Evolutionary conservation across 2,329 filamentous ascomycete genomes (phyloP).

Genomic region (Colletotrichum somersetense): DNA sequence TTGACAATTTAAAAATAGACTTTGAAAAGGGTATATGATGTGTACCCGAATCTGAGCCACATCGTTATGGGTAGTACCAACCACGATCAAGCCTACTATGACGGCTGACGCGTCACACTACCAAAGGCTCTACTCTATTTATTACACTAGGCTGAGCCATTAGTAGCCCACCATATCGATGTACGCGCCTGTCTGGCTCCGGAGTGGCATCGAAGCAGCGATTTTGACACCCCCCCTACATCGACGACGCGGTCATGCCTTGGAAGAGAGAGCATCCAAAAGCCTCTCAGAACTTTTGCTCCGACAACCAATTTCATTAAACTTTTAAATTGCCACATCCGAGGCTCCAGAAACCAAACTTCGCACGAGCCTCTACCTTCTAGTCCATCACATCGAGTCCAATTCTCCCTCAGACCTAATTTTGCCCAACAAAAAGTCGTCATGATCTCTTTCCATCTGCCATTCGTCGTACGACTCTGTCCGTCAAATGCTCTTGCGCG

Average conservation of each 20-base stretch:
- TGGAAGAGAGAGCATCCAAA: neutral
- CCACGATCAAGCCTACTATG: neutral
- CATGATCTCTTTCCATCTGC: conserved; percentile 33
- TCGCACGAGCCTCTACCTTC: neutral
- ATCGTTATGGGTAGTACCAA: conserved; percentile 1
- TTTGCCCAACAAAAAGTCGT: neutral
- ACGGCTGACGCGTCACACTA: conserved; percentile 20
- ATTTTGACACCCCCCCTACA: neutral
- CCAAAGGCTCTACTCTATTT: neutral
- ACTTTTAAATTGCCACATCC: fast-evolving
- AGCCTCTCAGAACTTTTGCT: neutral
- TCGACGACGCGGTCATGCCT: neutral
- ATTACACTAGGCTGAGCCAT: neutral
- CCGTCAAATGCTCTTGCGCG: conserved; percentile 50
- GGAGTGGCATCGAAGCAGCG: neutral
- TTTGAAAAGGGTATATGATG: neutral
- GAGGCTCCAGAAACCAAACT: neutral
- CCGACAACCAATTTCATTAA: neutral
- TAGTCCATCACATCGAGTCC: neutral
- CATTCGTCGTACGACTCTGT: conserved; percentile 53
- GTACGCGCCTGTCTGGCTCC: neutral
- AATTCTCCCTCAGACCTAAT: fast-evolving
- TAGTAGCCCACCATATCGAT: neutral
- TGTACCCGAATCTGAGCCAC: conserved; percentile 21
- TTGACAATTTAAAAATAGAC: conserved; percentile 27